A percentile compares a stretch with the other conserved stretches of the same genome.
phyloP scores from a whole-genome alignment of 169 alveolate species.

The Perkinsus chesapeaki region DNA sequence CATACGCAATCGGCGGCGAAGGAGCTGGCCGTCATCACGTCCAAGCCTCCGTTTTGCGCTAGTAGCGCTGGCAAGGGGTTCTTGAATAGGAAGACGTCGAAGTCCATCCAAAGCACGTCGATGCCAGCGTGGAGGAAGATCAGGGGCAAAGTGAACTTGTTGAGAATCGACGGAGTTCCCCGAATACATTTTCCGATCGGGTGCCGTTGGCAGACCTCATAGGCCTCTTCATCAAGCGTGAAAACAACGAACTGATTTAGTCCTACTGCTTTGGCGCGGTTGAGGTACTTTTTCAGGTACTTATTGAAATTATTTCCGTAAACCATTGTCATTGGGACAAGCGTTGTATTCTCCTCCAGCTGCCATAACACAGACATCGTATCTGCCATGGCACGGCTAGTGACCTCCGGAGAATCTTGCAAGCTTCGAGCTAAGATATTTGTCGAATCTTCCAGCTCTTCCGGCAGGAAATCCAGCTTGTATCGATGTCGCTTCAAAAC shows the following conservation, averaged over 20 bases:
- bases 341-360: neutral
- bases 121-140: neutral
- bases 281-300: neutral
- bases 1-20: conserved; percentile 9
- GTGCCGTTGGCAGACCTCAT: neutral
- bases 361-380: too few relatives aligned
- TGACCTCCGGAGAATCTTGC: too few relatives aligned
- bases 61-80: neutral
- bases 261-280: neutral
- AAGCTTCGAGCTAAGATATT: too few relatives aligned
- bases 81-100: neutral
- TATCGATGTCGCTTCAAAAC: neutral
- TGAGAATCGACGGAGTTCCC: neutral
- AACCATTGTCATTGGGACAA: neutral
- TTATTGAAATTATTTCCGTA: neutral
- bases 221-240: neutral
- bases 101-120: conserved; percentile 9
- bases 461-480: neutral
- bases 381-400: too few relatives aligned
- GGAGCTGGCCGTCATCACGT: neutral
- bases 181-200: neutral
- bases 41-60: neutral
- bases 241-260: neutral
- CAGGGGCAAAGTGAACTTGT: neutral
- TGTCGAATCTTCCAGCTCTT: neutral